Percentiles rank a stretch among this genome's conserved stretches.
Conservation (phyloP, 148 eudicot genomes). For the Simmondsia chinensis region DNA sequence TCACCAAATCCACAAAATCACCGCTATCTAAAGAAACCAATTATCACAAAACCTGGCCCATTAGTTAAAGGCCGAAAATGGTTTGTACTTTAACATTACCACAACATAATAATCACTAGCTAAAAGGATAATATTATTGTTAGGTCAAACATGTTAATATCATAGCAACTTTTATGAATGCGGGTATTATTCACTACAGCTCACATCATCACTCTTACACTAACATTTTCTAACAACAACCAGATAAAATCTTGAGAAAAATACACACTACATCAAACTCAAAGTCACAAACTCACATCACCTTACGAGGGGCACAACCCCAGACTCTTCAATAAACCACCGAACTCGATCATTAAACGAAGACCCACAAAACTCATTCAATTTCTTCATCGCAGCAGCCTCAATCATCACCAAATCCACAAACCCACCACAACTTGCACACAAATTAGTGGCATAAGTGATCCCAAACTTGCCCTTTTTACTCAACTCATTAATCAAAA, state of each 20-base stretch:
- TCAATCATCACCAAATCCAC: slow-evolving; percentile 79
- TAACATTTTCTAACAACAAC: too few species aligned
- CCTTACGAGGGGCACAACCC: slow-evolving; percentile 78
- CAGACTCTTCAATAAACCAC: slow-evolving; percentile 40
- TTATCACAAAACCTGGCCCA: too few species aligned
- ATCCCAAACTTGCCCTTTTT: slow-evolving; percentile 82
- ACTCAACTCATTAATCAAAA: slow-evolving; percentile 55
- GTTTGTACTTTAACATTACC: too few species aligned
- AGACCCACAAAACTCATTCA: slow-evolving; percentile 33
- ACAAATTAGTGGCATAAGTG: slow-evolving; percentile 60
- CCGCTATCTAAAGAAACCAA: too few species aligned
- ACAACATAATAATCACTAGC: too few species aligned
- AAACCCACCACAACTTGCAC: slow-evolving; percentile 31
- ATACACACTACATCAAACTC: neutral
- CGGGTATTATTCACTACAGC: too few species aligned
- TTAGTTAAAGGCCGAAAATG: too few species aligned
- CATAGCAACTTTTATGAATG: too few species aligned
- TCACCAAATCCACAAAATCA: slow-evolving; percentile 63
- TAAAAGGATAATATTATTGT: too few species aligned
- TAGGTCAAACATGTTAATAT: too few species aligned
- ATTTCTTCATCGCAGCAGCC: slow-evolving; percentile 65
- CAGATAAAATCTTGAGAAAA: neutral
- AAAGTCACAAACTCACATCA: slow-evolving; percentile 8
- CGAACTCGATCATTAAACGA: slow-evolving; percentile 77
- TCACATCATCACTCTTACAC: neutral